phyloP scores from a whole-genome alignment of 257 asterid species.

The Jasminum sambac region DNA sequence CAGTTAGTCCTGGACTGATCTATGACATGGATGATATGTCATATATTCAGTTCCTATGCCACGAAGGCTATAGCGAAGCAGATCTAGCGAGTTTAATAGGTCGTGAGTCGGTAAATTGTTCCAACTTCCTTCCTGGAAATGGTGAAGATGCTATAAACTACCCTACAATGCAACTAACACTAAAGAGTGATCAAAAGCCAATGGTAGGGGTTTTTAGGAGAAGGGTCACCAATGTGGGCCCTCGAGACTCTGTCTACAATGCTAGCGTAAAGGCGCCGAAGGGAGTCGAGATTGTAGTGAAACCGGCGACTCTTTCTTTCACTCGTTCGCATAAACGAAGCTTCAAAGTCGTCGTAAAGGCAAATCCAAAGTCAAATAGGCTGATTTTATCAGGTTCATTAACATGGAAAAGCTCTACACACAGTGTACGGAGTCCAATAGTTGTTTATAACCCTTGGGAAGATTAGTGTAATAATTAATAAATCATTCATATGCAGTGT shows the following conservation, averaged over 20 bases:
- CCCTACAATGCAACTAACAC: slow-evolving; percentile 79
- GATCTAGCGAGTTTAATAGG: slow-evolving; percentile 46
- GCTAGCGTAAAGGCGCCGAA: slow-evolving; percentile 66
- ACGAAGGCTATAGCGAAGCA: slow-evolving; percentile 67
- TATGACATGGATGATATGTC: slow-evolving; percentile 77
- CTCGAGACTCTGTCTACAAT: slow-evolving; percentile 48
- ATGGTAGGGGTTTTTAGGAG: slow-evolving; percentile 64
- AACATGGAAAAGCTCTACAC: slow-evolving; percentile 56
- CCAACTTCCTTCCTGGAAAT: slow-evolving; percentile 55
- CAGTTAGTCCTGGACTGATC: slow-evolving; percentile 75
- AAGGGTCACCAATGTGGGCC: slow-evolving; percentile 73
- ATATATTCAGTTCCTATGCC: slow-evolving; percentile 76
- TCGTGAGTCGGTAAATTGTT: slow-evolving; percentile 53
- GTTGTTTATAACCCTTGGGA: slow-evolving; percentile 54
- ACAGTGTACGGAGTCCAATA: slow-evolving; percentile 67
- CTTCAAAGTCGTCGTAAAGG: slow-evolving; percentile 79
- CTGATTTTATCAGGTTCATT: slow-evolving; percentile 62
- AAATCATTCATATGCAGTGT: neutral
- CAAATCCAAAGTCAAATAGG: slow-evolving; percentile 39
- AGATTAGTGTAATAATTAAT: slow-evolving; percentile 20
- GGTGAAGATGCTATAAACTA: slow-evolving; percentile 82
- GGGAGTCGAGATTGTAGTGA: slow-evolving; percentile 65
- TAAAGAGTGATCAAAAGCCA: slow-evolving; percentile 50
- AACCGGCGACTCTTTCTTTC: slow-evolving; percentile 56
- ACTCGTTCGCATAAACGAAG: slow-evolving; percentile 50